Percentiles rank a stretch among this genome's conserved stretches.
These are phyloP conservation scores for Paxillus ammoniavirescens DNA, from an alignment of 768 basidiomycete species.

Conservation along the genomic window DNA sequence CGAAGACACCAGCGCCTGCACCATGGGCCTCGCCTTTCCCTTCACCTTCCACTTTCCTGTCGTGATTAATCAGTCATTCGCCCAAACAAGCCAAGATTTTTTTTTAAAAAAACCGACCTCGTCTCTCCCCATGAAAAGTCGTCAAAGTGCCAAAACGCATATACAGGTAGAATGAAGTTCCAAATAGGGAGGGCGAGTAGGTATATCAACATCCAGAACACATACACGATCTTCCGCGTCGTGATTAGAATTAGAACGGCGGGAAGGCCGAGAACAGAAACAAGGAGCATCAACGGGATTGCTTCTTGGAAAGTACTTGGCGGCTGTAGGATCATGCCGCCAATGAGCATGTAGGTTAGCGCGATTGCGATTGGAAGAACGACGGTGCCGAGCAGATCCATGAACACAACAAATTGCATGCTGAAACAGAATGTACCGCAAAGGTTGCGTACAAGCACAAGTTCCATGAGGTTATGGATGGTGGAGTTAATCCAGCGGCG, in stretches of 20 bases:
- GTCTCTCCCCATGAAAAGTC: conserved; percentile 99
- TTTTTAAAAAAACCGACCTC: conserved; percentile 50
- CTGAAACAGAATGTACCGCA: conserved; percentile 99
- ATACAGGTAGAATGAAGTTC: conserved; percentile 93
- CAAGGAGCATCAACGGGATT: conserved; percentile 87
- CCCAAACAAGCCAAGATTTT: neutral
- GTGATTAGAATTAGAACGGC: conserved; percentile 91
- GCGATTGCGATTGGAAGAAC: conserved; percentile 93
- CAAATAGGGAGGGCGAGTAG: conserved; percentile 90
- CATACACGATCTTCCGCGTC: conserved; percentile 91
- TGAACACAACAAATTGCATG: conserved; percentile 99
- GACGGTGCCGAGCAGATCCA: conserved; percentile 90
- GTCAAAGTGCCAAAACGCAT: conserved; percentile 99
- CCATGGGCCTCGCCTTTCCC: conserved; percentile 77
- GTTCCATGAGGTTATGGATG: conserved; percentile 98
- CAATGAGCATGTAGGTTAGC: conserved; percentile 86
- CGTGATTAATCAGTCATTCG: conserved; percentile 9
- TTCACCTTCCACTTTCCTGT: conserved; percentile 94
- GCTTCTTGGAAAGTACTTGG: conserved; percentile 87
- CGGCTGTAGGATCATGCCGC: conserved; percentile 75
- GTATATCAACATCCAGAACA: conserved; percentile 98
- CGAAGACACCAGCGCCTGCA: conserved; percentile 50
- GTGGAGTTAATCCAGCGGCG: conserved; percentile 99
- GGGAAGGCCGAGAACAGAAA: conserved; percentile 91
- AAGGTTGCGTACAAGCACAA: conserved; percentile 92